Evolutionary conservation across 768 basidiomycete species (phyloP), one percentile per base, ranked within the genome.

Genomic region (Heimioporus sp.): DNA sequence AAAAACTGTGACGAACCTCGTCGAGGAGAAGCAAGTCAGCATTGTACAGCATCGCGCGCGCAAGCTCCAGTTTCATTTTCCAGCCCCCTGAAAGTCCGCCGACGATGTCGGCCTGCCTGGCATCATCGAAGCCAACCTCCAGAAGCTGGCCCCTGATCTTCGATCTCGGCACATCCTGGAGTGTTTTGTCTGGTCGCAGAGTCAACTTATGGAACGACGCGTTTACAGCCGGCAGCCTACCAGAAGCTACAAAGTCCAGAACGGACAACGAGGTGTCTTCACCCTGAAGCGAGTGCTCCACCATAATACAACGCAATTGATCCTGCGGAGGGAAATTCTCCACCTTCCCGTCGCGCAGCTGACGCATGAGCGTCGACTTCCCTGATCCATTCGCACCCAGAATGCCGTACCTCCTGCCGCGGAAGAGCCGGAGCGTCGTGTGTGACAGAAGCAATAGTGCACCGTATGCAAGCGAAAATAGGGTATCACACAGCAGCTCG

Each of bases 11-110:
- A 63, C 61, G 55, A 55, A 88, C 87, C 80, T 94, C 93, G 63
- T 95, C 89, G n/a, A 91, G 80, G 43, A 91, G 74, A 12, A 91
- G 76, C 34, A 91, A 75, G 71, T 91, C 89, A 11, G 90, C 95
- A 61, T 95, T 93, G 75, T 96, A 95, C 46, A 98, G 75, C 93
- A 98, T 98, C 12, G 95, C 96, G 59, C 95, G 78, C 9, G 92
- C 93, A 37, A 98, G 80, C 68, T 98, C 95, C 48, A 98, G 81
- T 72, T 97, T 97, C 95, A 98, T 98, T 76, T 98, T 98, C 95
- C 95, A 98, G 39, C 96, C 95, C 63, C 96, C 96, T 13, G 94
- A 97, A 54, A 98, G 76, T 38, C 90, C 87, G 43, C 89, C 92
- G 54, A 98, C 94, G 46, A 81, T 74, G 61, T 96, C 90, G 37